Percentiles rank a stretch among this genome's conserved stretches.
Evolutionary conservation across 129 eudicot species (phyloP).

Genomic region (Kitagawia praeruptora): DNA sequence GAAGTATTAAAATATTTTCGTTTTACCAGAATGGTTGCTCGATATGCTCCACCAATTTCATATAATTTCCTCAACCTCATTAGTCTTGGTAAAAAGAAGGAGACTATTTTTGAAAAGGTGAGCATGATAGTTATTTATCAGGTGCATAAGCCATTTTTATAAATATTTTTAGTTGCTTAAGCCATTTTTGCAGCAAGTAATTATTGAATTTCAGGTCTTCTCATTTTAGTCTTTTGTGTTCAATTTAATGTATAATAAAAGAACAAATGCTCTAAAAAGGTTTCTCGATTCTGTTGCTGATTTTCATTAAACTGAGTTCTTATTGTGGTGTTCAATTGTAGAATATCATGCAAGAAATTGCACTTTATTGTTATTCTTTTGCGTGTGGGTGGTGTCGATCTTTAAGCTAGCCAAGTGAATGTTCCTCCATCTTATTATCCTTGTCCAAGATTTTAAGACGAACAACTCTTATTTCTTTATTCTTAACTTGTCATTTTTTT

Average conservation of each 20-base stretch:
- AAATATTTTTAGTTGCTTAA: background rate
- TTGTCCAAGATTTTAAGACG: background rate
- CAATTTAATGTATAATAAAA: background rate
- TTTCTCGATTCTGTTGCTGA: background rate
- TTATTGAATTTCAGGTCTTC: background rate
- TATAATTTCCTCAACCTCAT: conserved; percentile 86
- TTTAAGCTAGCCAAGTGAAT: background rate
- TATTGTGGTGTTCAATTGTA: background rate
- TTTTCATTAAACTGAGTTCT: background rate
- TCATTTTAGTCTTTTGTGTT: background rate
- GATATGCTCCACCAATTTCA: conserved; percentile 95
- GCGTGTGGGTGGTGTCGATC: background rate
- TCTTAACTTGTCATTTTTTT: background rate
- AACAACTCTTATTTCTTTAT: background rate
- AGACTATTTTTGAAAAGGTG: conserved; percentile 80
- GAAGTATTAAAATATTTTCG: conserved; percentile 2
- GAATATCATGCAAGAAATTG: background rate
- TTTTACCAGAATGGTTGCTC: conserved; percentile 82
- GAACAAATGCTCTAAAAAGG: background rate
- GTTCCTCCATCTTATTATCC: background rate
- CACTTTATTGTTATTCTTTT: background rate
- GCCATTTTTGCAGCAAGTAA: background rate
- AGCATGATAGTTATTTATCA: background rate
- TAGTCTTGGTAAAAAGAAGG: conserved; percentile 61
- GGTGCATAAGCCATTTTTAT: background rate